phyloP scores from a whole-genome alignment of 2,329 filamentous ascomycete genomes.

The Fusarium sp. region DNA sequence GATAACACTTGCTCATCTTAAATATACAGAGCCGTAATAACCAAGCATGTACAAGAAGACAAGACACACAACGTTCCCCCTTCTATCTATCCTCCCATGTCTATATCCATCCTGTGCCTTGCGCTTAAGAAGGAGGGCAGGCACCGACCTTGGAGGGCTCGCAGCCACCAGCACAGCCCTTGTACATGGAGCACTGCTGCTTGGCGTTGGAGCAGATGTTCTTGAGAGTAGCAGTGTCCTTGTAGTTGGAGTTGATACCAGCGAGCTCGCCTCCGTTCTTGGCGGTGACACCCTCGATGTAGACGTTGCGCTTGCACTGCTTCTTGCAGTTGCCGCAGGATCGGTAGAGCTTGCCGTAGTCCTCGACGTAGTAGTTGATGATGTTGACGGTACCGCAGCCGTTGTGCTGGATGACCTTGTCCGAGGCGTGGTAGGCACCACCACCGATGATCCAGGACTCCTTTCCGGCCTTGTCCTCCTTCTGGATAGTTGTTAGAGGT shows the following conservation, averaged over 20 bases:
- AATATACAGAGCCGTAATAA: background rate
- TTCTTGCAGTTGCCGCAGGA: slow-evolving; percentile 57
- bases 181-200: slow-evolving; percentile 45
- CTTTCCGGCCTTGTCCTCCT: slow-evolving; percentile 44
- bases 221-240: slow-evolving; percentile 36
- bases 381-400: slow-evolving; percentile 57
- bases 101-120: background rate
- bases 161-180: slow-evolving; percentile 48
- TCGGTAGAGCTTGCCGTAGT: slow-evolving; percentile 65
- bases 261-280: slow-evolving; percentile 39
- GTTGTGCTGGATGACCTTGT: slow-evolving; percentile 61
- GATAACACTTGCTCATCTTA: background rate
- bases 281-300: slow-evolving; percentile 30
- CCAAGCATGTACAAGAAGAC: slow-evolving; percentile 9
- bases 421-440: slow-evolving; percentile 57
- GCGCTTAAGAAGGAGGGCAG: slow-evolving; percentile 43
- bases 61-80: background rate
- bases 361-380: slow-evolving; percentile 45
- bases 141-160: slow-evolving; percentile 49
- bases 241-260: slow-evolving; percentile 41
- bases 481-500: slow-evolving; percentile 47
- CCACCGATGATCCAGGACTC: slow-evolving; percentile 60
- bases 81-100: background rate
- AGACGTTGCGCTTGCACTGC: slow-evolving; percentile 35
- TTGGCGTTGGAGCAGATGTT: slow-evolving; percentile 47